Evolutionary conservation across 129 eudicot species (phyloP), one percentile per base, ranked within the genome.

Genomic region (Helianthus tuberosus): DNA sequence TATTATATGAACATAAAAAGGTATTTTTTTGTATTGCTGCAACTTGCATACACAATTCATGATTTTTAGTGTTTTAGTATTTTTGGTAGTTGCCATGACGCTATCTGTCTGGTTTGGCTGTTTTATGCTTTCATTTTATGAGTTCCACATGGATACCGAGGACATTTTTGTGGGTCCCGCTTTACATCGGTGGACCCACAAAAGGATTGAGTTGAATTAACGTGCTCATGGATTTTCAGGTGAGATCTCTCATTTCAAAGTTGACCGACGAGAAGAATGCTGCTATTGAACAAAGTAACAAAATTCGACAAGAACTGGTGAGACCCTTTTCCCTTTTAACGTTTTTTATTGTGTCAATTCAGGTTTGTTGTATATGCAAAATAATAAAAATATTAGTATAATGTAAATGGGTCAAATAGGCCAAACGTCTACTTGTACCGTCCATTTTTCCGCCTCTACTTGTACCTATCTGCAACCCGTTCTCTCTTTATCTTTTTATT

Each of bases 271-370:
- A 92, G 65, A 92, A 85, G 81, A 75, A 78, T 70, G 82, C 82
- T 78, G 97, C 97, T 41, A 35, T 87, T 72, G 89, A 92, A 66
- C 88, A 78, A 78, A 66, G 77, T 47, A 81, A 81, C 70, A 85
- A 78, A 75, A 91, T 92, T 71, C 91, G 89, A 43, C 89, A 85
- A 62, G 96, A 92, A 74, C 23, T 87, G 91, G 98, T 92, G 76
- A 84, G 93, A 62, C 15, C 25, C 2, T 57, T 57, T 57, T 29
- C 32, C 72, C 46, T 64, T 38, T 29, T 50, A 67, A 7, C 38
- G 29, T 49, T 29, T 11, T 11, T 60, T 3, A 63, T 0, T 6
- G 13, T 20, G 68, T 8, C 11, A 15, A 63, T 36, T n/a, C 12
- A 0, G 12, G 20, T 32, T 13, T 5, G 38, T 2, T 62, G 15